phyloP scores from a whole-genome alignment of 345 rosid species.

The Eutrema yunnanense region DNA sequence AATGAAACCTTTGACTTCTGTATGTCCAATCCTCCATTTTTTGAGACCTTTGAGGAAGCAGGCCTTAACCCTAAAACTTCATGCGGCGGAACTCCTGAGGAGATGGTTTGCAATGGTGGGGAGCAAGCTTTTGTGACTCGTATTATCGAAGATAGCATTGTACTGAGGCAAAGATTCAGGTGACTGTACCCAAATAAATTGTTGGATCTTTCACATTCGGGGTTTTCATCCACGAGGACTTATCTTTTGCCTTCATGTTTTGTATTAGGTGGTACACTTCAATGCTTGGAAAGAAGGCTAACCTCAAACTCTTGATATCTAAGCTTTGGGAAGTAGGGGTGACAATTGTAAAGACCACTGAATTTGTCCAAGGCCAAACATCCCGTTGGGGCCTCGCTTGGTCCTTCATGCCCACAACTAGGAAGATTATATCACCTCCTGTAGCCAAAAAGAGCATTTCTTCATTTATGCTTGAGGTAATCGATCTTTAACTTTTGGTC shows the following conservation, averaged over 20 bases:
- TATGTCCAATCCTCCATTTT: slow-evolving; percentile 98
- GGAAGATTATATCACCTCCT: slow-evolving; percentile 47
- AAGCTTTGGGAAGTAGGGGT: slow-evolving; percentile 70
- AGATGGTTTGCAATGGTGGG: slow-evolving; percentile 92
- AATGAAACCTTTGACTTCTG: slow-evolving; percentile 85
- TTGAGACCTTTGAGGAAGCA: slow-evolving; percentile 67
- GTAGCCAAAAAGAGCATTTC: slow-evolving; percentile 37
- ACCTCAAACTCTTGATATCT: slow-evolving; percentile 60
- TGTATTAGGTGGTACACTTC: slow-evolving; percentile 76
- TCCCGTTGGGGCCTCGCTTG: slow-evolving; percentile 94
- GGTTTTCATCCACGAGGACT: not conserved
- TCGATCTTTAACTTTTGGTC: not conserved
- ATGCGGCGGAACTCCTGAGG: slow-evolving; percentile 81
- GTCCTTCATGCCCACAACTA: slow-evolving; percentile 67
- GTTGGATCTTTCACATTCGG: not conserved
- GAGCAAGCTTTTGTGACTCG: slow-evolving; percentile 73
- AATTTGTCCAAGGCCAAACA: slow-evolving; percentile 88
- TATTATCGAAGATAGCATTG: slow-evolving; percentile 70
- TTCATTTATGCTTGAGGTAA: slow-evolving; percentile 84
- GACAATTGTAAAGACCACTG: slow-evolving; percentile 77
- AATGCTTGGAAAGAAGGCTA: slow-evolving; percentile 86
- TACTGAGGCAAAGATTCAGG: slow-evolving; percentile 61
- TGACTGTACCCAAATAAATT: not conserved
- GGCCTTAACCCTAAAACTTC: slow-evolving; percentile 90
- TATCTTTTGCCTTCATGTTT: not conserved